Evolutionary conservation across 768 basidiomycete genomes (phyloP).

Genomic region (Lentinula sp.): DNA sequence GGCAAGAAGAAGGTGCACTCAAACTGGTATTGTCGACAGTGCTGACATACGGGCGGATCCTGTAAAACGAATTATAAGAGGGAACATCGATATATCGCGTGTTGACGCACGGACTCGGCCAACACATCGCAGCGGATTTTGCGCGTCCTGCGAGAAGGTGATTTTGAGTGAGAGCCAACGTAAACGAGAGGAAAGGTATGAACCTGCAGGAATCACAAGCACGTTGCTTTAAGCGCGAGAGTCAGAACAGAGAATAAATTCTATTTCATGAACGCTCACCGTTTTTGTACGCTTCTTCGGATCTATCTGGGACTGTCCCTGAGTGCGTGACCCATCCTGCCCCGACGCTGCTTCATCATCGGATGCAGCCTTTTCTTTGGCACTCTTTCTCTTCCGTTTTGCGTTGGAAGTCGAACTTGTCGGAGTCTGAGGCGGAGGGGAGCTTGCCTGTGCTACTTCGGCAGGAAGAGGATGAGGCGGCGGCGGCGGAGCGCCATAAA

Average conservation of each 20-base stretch:
- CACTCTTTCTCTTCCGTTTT: slow-evolving; percentile 63
- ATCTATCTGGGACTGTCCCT: slow-evolving; percentile 39
- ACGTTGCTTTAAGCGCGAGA: slow-evolving; percentile 37
- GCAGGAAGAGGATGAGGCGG: slow-evolving; percentile 35
- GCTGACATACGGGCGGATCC: slow-evolving; percentile 81
- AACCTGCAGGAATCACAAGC: slow-evolving; percentile 78
- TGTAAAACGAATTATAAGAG: slow-evolving; percentile 9
- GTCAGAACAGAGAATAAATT: slow-evolving; percentile 8
- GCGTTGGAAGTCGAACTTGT: slow-evolving; percentile 27
- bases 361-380: slow-evolving; percentile 41
- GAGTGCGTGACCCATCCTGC: slow-evolving; percentile 25
- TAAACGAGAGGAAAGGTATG: neutral
- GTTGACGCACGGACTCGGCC: slow-evolving; percentile 35
- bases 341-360: slow-evolving; percentile 59
- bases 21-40: slow-evolving; percentile 90
- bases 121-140: slow-evolving; percentile 96
- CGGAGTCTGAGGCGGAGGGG: slow-evolving; percentile 24
- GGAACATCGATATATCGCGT: neutral
- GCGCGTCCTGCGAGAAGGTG: slow-evolving; percentile 45
- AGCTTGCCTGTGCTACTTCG: slow-evolving; percentile 10
- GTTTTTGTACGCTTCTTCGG: slow-evolving; percentile 89
- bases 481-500: slow-evolving; percentile 47
- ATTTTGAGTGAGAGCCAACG: neutral
- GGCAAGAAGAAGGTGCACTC: slow-evolving; percentile 98
- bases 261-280: slow-evolving; percentile 26